Percentiles rank a stretch among this genome's conserved stretches.
Evolutionary conservation across 2,329 filamentous ascomycete species (phyloP).

Genomic region (Colletotrichum sp.): DNA sequence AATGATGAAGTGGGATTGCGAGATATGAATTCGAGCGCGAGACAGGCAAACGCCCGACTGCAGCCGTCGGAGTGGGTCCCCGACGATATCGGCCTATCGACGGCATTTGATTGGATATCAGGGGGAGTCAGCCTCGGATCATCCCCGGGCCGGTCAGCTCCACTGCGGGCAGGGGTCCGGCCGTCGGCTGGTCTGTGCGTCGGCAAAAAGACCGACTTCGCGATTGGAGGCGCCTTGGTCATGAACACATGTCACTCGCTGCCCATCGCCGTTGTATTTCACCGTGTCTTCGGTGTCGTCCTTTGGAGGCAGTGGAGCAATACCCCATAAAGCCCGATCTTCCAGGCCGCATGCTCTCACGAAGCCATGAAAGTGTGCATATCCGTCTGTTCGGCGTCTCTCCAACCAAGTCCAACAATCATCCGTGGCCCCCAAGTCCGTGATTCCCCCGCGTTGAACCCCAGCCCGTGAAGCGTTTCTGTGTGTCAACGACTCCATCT

Average conservation of each 20-base stretch:
- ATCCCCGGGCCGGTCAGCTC: background rate
- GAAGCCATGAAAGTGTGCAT: background rate
- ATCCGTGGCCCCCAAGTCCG: background rate
- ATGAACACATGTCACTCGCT: background rate
- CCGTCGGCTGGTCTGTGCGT: background rate
- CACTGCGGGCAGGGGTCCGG: background rate
- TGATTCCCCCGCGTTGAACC: conserved; percentile 7
- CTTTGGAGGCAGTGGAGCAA: background rate
- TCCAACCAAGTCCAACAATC: background rate
- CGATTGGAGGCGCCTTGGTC: background rate
- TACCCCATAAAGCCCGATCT: background rate
- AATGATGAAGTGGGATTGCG: background rate
- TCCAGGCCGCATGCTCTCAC: background rate
- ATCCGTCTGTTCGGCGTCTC: background rate
- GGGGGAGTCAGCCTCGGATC: background rate
- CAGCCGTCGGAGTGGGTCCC: conserved; percentile 18
- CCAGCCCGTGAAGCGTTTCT: background rate
- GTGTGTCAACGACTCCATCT: conserved; percentile 11
- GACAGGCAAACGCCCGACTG: background rate
- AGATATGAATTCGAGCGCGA: background rate
- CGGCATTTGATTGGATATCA: background rate
- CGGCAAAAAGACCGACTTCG: background rate
- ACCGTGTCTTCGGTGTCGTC: background rate
- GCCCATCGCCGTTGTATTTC: background rate
- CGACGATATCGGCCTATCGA: background rate